Base-by-base conservation (phyloP, 148 eudicot species). In the Spergularia marina region DNA sequence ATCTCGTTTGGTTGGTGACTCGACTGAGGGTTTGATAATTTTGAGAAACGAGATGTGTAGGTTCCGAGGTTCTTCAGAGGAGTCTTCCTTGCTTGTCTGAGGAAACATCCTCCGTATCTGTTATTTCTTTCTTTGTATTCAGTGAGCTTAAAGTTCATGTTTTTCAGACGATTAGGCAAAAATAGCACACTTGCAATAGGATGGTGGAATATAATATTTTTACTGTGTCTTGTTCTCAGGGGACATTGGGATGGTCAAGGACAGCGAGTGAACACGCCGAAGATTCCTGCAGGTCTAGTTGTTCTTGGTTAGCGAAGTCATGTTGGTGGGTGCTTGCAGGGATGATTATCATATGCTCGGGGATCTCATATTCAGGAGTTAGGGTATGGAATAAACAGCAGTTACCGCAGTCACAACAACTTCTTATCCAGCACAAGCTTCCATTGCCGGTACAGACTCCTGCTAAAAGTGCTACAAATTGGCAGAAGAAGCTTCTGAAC, bases 401-500 rank as follows among this genome's bases (percentile, higher is more conserved):
- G 58, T 73, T 69, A 16, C 53, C 73, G n/a, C 73, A 76, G 55
- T 59, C 77, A 10, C 85, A 75, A 69, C 83, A 80, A 55, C 78
- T 60, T 67, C 82, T 77, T 65, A 73, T 82, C 58, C 89, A 81
- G 74, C 89, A 82, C 52, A 79, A 82, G 83, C 86, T 79, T 58
- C 88, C 85, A 65, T 68, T 82, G 70, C 84, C 71, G 41, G 72
- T 78, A 12, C 82, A 44, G 12, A 78, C 63, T 71, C 77, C 91
- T 59, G 80, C 89, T 30, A 76, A 76, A 76, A 79, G 84, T 72
- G 68, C 82, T 58, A 85, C 84, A 58, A 82, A 76, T 39, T 81
- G 90, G 90, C 87, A 84, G 85, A 86, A 75, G 83, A 87, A 74
- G 75, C 78, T 85, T 61, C 84, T 86, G 1, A n/a, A 77, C 68